phyloP scores from a whole-genome alignment of 331 rosid genomes.

The Quercus phellos region DNA sequence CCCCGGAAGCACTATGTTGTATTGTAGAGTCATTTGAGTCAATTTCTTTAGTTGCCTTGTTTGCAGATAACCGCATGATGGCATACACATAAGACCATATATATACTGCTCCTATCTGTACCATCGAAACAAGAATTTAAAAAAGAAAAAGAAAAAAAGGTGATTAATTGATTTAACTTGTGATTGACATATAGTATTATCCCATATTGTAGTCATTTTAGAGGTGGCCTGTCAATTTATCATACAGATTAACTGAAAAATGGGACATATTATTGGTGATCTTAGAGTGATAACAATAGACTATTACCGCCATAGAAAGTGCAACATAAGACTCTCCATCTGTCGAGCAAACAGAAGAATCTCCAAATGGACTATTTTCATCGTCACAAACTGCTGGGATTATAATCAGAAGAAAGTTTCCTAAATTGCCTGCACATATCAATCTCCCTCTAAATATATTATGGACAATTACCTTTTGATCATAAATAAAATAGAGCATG shows the following conservation, averaged over 20 bases:
- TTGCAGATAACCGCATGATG: conserved; percentile 26
- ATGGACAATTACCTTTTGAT: not conserved
- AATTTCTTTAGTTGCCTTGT: conserved; percentile 17
- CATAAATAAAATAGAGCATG: not conserved
- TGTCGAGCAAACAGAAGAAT: conserved; percentile 13
- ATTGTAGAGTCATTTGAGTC: conserved; percentile 10
- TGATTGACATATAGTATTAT: not conserved
- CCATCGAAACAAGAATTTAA: not conserved
- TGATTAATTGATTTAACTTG: not conserved
- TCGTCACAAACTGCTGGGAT: conserved; percentile 34
- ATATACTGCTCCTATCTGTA: conserved; percentile 33
- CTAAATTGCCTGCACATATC: conserved; percentile 34
- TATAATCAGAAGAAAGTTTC: conserved; percentile 18
- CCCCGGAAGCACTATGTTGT: not conserved
- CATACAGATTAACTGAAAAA: not conserved
- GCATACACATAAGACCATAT: conserved; percentile 37
- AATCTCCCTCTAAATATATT: not conserved
- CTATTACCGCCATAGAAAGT: conserved; percentile 39
- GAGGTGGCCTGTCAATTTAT: not conserved
- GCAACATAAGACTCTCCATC: conserved; percentile 35
- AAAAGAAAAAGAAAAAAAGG: not conserved
- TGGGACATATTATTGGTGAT: not conserved
- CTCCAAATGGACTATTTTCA: conserved; percentile 28
- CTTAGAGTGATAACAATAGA: not conserved
- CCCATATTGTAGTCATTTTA: not conserved